These are phyloP conservation scores for Syncephalastrum sp. DNA, from an alignment of 371 early-diverging fungal genomes.

Conservation along the genomic window DNA sequence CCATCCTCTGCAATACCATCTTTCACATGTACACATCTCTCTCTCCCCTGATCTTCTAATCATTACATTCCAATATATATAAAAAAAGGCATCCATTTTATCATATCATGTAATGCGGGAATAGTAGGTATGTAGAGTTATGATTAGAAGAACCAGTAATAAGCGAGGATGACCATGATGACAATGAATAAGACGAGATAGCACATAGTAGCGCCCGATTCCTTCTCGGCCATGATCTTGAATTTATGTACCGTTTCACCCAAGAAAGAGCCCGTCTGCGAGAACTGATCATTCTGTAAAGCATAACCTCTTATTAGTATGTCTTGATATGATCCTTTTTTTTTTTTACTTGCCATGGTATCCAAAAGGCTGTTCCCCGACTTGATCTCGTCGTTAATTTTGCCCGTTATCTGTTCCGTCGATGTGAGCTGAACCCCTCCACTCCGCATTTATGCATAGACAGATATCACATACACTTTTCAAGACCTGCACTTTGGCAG, in stretches of 20 bases:
- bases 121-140: no score
- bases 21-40: no score
- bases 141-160: conserved; percentile 48
- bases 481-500: conserved; percentile 46
- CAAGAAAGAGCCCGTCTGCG: conserved; percentile 40
- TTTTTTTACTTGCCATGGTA: conserved; percentile 32
- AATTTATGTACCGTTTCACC: conserved; percentile 53
- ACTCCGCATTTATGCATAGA: conserved; percentile 2
- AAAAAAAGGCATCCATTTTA: no score
- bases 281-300: conserved; percentile 48
- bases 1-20: not conserved
- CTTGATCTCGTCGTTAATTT: conserved; percentile 51
- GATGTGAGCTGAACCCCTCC: not conserved
- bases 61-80: no score
- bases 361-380: conserved; percentile 47
- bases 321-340: not conserved
- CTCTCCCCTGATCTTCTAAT: no score
- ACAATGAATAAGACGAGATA: conserved; percentile 46
- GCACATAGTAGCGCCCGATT: conserved; percentile 47
- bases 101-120: no score
- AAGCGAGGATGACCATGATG: conserved; percentile 36
- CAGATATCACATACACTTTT: conserved; percentile 32
- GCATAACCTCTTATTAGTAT: no score
- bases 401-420: conserved; percentile 41
- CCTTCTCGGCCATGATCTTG: conserved; percentile 49